These are phyloP conservation scores for Fraxinus dipetala DNA, from an alignment of 305 asterid species.

Conservation along the genomic window DNA sequence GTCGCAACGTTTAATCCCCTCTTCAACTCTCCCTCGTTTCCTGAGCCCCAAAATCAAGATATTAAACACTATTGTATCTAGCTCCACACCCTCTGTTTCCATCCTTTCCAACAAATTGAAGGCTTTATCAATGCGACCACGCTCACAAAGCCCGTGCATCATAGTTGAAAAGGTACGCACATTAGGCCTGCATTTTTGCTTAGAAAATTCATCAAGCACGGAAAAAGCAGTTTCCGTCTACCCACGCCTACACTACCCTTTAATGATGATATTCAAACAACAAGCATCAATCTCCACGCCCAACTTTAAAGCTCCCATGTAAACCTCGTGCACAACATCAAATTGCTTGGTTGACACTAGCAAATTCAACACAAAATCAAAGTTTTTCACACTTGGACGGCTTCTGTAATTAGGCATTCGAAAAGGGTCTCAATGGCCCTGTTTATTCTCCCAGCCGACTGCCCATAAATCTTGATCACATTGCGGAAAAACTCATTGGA, in stretches of 20 bases:
- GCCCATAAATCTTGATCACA: constrained; percentile 72
- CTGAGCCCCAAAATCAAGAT: constrained; percentile 68
- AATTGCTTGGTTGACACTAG: constrained; percentile 69
- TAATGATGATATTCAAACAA: constrained; percentile 68
- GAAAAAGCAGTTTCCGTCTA: constrained; percentile 53
- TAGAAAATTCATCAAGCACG: constrained; percentile 86
- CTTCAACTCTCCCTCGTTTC: constrained; percentile 47
- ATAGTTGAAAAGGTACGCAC: constrained; percentile 66
- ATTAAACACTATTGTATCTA: constrained; percentile 60
- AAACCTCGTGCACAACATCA: constrained; percentile 68
- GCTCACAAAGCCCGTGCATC: constrained; percentile 63
- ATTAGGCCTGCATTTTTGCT: constrained; percentile 62
- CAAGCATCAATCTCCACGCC: constrained; percentile 83
- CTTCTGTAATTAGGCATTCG: constrained; percentile 85
- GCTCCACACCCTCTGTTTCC: constrained; percentile 61
- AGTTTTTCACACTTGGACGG: constrained; percentile 60
- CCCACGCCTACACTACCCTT: constrained; percentile 66
- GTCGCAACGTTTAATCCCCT: constrained; percentile 54
- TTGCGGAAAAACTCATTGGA: constrained; percentile 70
- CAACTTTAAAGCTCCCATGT: constrained; percentile 45
- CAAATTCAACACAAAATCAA: constrained; percentile 63
- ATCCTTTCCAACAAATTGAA: constrained; percentile 54
- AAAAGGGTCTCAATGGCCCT: constrained; percentile 58
- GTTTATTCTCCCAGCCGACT: constrained; percentile 64
- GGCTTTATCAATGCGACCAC: constrained; percentile 53